These are phyloP conservation scores for Fomitopsis betulina DNA, from an alignment of 1,284 basidiomycete species.

Conservation along the genomic window DNA sequence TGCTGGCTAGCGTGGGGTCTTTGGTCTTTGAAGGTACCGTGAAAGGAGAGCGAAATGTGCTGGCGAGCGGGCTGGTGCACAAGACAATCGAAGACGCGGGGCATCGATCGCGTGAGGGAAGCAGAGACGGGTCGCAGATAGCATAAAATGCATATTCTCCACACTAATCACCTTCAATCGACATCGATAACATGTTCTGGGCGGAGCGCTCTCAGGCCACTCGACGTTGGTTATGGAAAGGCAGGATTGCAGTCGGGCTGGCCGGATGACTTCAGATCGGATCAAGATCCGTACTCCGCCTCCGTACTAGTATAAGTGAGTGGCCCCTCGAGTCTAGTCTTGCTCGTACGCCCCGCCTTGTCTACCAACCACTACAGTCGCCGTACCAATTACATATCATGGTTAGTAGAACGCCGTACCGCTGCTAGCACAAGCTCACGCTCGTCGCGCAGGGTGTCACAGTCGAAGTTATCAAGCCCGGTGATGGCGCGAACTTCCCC, in stretches of 20 bases:
- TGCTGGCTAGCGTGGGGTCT: background rate
- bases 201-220: constrained; percentile 9
- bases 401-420: constrained; percentile 16
- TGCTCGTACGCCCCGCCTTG: constrained; percentile 32
- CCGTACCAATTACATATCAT: constrained; percentile 25
- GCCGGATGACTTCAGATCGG: constrained; percentile 38
- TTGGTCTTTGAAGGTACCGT: background rate
- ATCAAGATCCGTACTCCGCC: constrained; percentile 73
- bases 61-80: background rate
- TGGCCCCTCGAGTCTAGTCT: constrained; percentile 27
- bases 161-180: constrained; percentile 18
- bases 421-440: background rate
- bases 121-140: constrained; percentile 4
- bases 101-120: constrained; percentile 7
- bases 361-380: constrained; percentile 29
- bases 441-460: constrained; percentile 35
- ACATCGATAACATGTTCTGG: constrained; percentile 29
- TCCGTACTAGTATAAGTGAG: constrained; percentile 45
- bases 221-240: constrained; percentile 11
- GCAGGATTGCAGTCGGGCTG: constrained; percentile 21
- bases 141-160: constrained; percentile 5
- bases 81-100: background rate
- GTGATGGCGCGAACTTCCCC: constrained; percentile 44
- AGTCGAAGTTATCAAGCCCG: constrained; percentile 36
- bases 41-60: background rate